Evolutionary conservation across 176 grass and related monocot genomes (phyloP), one percentile per base, ranked within the genome.

Genomic region (Areca catechu): DNA sequence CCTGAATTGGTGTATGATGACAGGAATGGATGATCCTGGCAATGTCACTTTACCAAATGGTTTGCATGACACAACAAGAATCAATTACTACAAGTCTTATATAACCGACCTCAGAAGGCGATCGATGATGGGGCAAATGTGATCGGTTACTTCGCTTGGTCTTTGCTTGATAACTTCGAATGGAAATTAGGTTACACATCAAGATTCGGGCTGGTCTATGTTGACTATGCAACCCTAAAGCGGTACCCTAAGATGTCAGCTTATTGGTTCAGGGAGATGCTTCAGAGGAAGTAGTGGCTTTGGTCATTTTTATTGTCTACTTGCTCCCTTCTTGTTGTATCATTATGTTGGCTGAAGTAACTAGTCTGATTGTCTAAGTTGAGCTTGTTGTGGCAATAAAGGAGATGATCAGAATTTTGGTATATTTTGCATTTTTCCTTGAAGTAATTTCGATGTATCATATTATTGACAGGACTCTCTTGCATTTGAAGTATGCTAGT

Each of bases 101-200:
- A 86, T 96, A 60, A 72, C 22, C 5, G 83, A 96, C 74, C 82
- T 90, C 7, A 96, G 80, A 90, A 81, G 63, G 83, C 83, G 5
- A 87, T 95, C 62, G 82, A 95, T 27, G 77, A 79, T 19, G 83
- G 91, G 1, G 83, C 86, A 0, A 66, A 62, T 15, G 91, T 96
- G 54, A 84, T 86, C 19, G 86, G 91, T 0, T 96, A 90, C 68
- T 96, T 96, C 27, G 86, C 91, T 0, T 96, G 86, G 91, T 96
- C 91, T 5, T 65, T 96, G 29, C 91, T 96, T 1, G 91, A 96
- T 83, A 96, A 96, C 73, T 96, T 96, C 5, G 83, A 95, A 51
- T 96, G 83, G 91, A 89, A 80, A 22, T 77, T 83, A 0, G 91
- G 91, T 1, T 96, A 96, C 71, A 96, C 86, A 22, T 86, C 91